Base-by-base conservation (phyloP, 768 basidiomycete species). In the Hirschioporus abietinus region DNA sequence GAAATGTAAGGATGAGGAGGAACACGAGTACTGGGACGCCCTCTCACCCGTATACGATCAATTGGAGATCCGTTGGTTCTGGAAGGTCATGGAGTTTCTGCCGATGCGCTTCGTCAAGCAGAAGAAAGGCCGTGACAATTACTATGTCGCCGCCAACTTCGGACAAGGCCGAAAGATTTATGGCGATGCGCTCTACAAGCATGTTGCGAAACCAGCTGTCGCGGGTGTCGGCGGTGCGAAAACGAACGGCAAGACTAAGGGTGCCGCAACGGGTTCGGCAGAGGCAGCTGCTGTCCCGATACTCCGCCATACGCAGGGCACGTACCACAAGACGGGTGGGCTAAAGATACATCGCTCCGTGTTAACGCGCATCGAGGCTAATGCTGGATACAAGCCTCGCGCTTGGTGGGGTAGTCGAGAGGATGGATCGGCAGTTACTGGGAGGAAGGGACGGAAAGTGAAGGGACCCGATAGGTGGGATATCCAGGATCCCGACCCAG, bases 41-140 rank as follows among this genome's bases (percentile, higher is more conserved):
- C n/a, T 69, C 0, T 52, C 52, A 12, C 70, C 25, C 7, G 64
- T 60, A 7, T 68, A 66, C 26, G 70, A 72, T 59, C 70, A 71
- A 52, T 57, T 73, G 57, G 35, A 65, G 58, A 23, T 65, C 3
- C 34, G 34, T 10, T 60, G 58, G 59, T 17, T 23, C 2, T 73
- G 72, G 72, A 71, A 70, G 72, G 59, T 70, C 23, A 52, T 73
- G 25, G 72, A 73, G 66, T 58, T 66, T 18, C 23, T 73, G 0
- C 71, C 71, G 18, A 67, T 76, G 23, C 60, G 57, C 30, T 42
- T 59, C 42, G 42, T 60, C 58, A 64, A 62, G 63, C 74, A 76
- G 62, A 71, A 75, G 36, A 57, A 63, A 25, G 63, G 58, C 3
- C 36, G 65, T 17, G 36, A 52, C 8, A 63, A 67, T 60, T 63